Evolutionary conservation across 371 early-diverging fungal genomes (phyloP).

Genomic region (Rhizopus sp.): DNA sequence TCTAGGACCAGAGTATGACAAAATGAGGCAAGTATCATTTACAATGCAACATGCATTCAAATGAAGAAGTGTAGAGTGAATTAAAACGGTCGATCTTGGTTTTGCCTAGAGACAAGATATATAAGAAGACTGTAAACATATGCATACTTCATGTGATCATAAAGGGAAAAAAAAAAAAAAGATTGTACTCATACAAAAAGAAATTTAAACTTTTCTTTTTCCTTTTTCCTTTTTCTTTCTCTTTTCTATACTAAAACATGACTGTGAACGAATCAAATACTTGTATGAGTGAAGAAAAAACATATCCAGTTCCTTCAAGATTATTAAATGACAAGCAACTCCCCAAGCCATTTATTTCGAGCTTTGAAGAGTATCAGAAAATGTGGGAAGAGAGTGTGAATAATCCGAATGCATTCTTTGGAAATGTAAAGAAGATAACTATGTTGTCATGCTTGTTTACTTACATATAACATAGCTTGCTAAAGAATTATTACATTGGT

Average conservation of each 20-base stretch:
- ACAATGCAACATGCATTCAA: too few species aligned
- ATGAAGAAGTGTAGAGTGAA: too few species aligned
- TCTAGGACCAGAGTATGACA: constrained; percentile 1
- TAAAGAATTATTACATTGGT: constrained; percentile 72
- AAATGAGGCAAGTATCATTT: not conserved
- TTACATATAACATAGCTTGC: constrained; percentile 52
- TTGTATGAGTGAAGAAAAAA: constrained; percentile 6
- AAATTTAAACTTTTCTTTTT: constrained; percentile 7
- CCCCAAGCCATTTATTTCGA: constrained; percentile 69
- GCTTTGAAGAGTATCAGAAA: constrained; percentile 72
- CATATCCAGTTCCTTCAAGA: constrained; percentile 46
- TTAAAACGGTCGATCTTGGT: too few species aligned
- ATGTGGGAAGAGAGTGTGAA: constrained; percentile 73
- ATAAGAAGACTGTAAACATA: too few species aligned
- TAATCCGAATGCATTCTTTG: constrained; percentile 77
- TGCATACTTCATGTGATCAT: not conserved
- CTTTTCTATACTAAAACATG: constrained; percentile 9
- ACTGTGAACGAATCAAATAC: constrained; percentile 11
- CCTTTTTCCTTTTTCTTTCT: constrained; percentile 8
- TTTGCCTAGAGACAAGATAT: too few species aligned
- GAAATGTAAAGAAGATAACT: constrained; percentile 51
- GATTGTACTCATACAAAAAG: not conserved
- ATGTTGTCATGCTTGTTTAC: not conserved
- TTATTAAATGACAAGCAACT: constrained; percentile 47
- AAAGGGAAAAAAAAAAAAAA: constrained; percentile 3